Conservation (phyloP, 192 early-diverging fungal species). For the Coemansia sp. region DNA sequence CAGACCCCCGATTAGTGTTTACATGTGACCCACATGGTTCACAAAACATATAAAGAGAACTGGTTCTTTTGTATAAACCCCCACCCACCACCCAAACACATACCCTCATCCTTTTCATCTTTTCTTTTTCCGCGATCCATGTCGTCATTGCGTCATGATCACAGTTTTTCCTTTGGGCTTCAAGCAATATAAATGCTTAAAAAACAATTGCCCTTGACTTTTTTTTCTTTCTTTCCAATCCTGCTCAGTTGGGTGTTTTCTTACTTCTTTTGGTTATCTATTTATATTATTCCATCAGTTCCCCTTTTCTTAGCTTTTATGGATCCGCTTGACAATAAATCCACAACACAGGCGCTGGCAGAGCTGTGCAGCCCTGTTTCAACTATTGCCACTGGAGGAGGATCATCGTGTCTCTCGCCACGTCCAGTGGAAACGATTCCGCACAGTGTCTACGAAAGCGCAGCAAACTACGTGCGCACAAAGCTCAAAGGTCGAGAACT, state of each 20-base stretch:
- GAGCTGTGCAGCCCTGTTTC: neutral
- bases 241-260: too few species aligned
- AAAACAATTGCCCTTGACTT: constrained; percentile 4
- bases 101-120: too few species aligned
- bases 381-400: neutral
- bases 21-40: too few species aligned
- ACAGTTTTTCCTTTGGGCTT: too few species aligned
- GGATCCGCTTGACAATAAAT: neutral
- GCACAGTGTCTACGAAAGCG: constrained; percentile 53
- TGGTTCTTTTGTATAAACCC: too few species aligned
- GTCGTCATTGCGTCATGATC: too few species aligned
- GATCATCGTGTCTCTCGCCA: constrained; percentile 19
- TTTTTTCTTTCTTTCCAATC: constrained; percentile 2
- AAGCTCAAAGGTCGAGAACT: constrained; percentile 33
- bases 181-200: too few species aligned
- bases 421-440: constrained; percentile 48
- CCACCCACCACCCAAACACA: too few species aligned
- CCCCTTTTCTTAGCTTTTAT: neutral
- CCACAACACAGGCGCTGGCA: constrained; percentile 3
- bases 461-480: constrained; percentile 50
- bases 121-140: too few species aligned
- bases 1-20: too few species aligned
- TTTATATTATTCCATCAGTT: neutral
- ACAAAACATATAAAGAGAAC: too few species aligned
- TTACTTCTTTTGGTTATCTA: neutral